Evolutionary conservation across 495 filamentous ascomycete species (phyloP).

Genomic region (Talaromyces stipitatus): DNA sequence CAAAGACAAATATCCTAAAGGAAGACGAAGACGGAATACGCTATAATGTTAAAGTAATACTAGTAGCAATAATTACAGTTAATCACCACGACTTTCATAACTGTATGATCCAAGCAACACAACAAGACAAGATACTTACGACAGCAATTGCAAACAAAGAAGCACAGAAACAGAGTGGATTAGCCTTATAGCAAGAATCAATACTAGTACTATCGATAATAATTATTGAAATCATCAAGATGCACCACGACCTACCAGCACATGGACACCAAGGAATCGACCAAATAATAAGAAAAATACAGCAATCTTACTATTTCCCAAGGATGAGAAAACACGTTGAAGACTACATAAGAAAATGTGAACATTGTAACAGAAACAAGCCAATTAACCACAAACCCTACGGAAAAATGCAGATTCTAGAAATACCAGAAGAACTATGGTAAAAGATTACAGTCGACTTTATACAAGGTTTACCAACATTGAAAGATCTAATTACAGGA

Average conservation of each 20-base stretch:
- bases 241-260: not conserved
- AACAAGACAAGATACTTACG: not conserved
- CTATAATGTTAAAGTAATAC: slow-evolving; percentile 2
- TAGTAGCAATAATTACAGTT: slow-evolving; percentile 5
- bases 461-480: slow-evolving; percentile 2
- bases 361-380: slow-evolving; percentile 2
- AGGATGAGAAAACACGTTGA: slow-evolving; percentile 2
- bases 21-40: slow-evolving; percentile 5
- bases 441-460: slow-evolving; percentile 16
- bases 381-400: not conserved
- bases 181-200: slow-evolving; percentile 5
- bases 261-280: not conserved
- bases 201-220: slow-evolving; percentile 6
- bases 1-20: slow-evolving; percentile 6
- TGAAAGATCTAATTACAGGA: not conserved
- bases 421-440: slow-evolving; percentile 7
- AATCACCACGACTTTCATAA: not conserved
- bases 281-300: slow-evolving; percentile 7
- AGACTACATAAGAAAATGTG: slow-evolving; percentile 9
- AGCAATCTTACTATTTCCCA: slow-evolving; percentile 5
- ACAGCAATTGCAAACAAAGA: not conserved
- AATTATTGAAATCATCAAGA: slow-evolving; percentile 2
- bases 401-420: slow-evolving; percentile 11
- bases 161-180: slow-evolving; percentile 1
- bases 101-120: not conserved